These are phyloP conservation scores for Ophiostoma australiae DNA, from an alignment of 2,329 filamentous ascomycete genomes.

Conservation along the genomic window DNA sequence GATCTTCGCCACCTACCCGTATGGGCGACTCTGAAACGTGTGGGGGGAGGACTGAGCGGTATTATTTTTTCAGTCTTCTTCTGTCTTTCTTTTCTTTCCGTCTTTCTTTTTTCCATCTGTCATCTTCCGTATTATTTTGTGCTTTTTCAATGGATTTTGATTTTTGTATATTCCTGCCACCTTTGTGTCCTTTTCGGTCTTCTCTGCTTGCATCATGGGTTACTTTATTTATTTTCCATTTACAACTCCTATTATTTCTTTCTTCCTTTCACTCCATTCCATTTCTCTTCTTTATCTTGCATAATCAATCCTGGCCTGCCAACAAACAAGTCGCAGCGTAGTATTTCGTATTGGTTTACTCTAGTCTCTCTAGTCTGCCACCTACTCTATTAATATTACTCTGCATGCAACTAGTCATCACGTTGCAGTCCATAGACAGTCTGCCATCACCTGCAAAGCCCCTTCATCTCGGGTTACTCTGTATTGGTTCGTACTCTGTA, in stretches of 20 bases:
- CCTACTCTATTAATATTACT: neutral
- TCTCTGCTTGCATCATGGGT: no score
- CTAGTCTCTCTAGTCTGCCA: neutral
- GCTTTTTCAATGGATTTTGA: no score
- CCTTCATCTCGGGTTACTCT: neutral
- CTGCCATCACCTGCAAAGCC: neutral
- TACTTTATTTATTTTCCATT: neutral
- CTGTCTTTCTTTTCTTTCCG: neutral
- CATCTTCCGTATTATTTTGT: neutral
- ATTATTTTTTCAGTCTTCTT: no score
- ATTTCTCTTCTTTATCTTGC: neutral
- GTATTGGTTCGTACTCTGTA: no score
- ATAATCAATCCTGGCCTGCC: neutral
- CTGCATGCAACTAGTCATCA: neutral
- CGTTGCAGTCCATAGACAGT: neutral
- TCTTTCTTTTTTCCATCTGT: neutral
- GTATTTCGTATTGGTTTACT: neutral
- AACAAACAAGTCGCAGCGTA: slow-evolving; percentile 5
- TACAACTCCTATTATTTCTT: no score
- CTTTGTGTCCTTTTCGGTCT: no score
- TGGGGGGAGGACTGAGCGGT: slow-evolving; percentile 10
- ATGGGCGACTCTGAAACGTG: slow-evolving; percentile 26
- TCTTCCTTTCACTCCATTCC: neutral
- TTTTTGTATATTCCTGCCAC: no score
- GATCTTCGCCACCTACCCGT: slow-evolving; percentile 26